Percentiles rank a stretch among this genome's conserved stretches.
phyloP scores from a whole-genome alignment of 1,284 basidiomycete genomes.

The Pyrrhoderma lamaoense region DNA sequence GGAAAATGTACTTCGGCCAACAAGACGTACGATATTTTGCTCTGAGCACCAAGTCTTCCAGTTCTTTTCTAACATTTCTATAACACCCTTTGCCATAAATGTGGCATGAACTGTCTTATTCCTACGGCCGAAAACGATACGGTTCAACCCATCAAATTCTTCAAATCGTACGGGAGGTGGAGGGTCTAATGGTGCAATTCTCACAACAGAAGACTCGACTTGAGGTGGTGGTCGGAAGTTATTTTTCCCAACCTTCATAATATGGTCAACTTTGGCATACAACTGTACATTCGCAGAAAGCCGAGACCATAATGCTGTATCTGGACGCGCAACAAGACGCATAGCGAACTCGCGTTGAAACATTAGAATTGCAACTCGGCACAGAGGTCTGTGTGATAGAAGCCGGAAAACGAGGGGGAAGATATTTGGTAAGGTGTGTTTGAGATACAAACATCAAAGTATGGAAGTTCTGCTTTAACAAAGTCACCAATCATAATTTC shows the following conservation, averaged over 20 bases:
- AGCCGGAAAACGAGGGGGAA: slow-evolving; percentile 97
- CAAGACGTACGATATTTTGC: slow-evolving; percentile 52
- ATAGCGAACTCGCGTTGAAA: slow-evolving; percentile 98
- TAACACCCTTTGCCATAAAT: slow-evolving; percentile 89
- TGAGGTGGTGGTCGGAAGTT: slow-evolving; percentile 96
- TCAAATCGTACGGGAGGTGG: slow-evolving; percentile 95
- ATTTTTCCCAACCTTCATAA: slow-evolving; percentile 94
- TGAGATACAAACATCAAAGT: slow-evolving; percentile 98
- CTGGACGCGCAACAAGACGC: slow-evolving; percentile 84
- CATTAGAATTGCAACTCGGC: slow-evolving; percentile 95
- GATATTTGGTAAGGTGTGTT: slow-evolving; percentile 99
- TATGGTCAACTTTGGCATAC: slow-evolving; percentile 90
- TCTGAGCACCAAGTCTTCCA: slow-evolving; percentile 92
- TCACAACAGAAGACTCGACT: slow-evolving; percentile 90
- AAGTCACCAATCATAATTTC: slow-evolving; percentile 96
- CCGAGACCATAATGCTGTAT: slow-evolving; percentile 87
- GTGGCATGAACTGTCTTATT: slow-evolving; percentile 90
- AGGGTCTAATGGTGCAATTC: slow-evolving; percentile 89
- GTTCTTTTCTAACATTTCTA: slow-evolving; percentile 92
- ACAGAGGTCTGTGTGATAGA: slow-evolving; percentile 91
- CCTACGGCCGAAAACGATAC: slow-evolving; percentile 83
- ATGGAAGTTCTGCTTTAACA: slow-evolving; percentile 93
- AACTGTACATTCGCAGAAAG: slow-evolving; percentile 96
- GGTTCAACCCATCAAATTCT: slow-evolving; percentile 93
- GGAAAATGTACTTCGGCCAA: slow-evolving; percentile 9